Conservation (phyloP, 345 rosid species). For the Cardamine chenopodiifolia region DNA sequence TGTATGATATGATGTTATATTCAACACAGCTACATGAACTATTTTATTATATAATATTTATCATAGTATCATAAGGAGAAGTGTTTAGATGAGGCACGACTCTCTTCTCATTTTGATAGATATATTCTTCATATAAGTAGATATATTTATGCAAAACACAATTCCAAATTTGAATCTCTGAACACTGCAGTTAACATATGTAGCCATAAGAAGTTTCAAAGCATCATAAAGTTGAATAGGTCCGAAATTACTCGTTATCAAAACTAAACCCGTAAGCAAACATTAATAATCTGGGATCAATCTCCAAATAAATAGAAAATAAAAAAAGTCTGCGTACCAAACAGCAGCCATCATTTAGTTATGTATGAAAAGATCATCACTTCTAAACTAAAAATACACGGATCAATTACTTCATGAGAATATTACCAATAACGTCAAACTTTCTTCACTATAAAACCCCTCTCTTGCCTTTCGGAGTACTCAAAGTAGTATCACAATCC, state of each 20-base stretch:
- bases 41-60: not conserved
- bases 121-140: not conserved
- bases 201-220: not conserved
- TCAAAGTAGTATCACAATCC: slow-evolving; percentile 20
- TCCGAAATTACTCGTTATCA: not conserved
- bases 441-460: slow-evolving; percentile 37
- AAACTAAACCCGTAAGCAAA: not conserved
- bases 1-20: not conserved
- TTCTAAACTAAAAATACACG: slow-evolving; percentile 33
- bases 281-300: not conserved
- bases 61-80: not conserved
- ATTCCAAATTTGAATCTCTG: not conserved
- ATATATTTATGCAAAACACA: not conserved
- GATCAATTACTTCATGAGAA: slow-evolving; percentile 23
- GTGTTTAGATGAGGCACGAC: not conserved
- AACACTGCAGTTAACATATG: not conserved
- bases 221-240: not conserved
- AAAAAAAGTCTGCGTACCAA: not conserved
- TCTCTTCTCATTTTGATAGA: too few species aligned
- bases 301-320: not conserved
- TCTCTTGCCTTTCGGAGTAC: slow-evolving; percentile 16
- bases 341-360: slow-evolving; percentile 10
- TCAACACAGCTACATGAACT: not conserved
- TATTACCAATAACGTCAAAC: not conserved
- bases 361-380: slow-evolving; percentile 20